Conservation (phyloP, 495 filamentous ascomycete genomes). For the Darksidea phi region DNA sequence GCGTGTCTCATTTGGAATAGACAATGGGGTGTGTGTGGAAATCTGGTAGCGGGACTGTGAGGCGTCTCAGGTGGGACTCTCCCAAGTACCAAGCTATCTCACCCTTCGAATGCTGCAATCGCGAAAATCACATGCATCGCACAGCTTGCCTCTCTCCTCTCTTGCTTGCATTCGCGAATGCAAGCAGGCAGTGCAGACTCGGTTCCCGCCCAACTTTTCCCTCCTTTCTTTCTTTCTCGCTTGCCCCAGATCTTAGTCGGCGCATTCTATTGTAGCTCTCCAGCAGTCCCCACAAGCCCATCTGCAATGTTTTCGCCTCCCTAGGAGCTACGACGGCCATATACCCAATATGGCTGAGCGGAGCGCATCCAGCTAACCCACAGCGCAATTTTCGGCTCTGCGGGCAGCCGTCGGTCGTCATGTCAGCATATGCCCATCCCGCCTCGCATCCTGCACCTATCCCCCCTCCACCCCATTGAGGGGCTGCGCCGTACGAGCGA, state of each 20-base stretch:
- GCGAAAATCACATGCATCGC: neutral
- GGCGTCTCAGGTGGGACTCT: constrained; percentile 14
- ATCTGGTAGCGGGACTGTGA: constrained; percentile 20
- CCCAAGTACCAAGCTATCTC: constrained; percentile 13
- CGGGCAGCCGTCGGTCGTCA: neutral
- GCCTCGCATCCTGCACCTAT: neutral
- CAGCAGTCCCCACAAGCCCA: neutral
- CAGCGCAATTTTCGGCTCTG: constrained; percentile 7
- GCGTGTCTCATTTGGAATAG: neutral
- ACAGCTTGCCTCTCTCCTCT: no score
- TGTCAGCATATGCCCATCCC: neutral
- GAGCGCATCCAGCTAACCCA: neutral
- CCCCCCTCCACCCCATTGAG: neutral
- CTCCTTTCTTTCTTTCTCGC: no score
- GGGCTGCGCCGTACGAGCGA: no score
- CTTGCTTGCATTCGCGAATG: no score
- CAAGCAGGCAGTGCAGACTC: no score
- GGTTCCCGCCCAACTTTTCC: no score
- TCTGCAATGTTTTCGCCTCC: neutral
- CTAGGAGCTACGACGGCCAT: neutral
- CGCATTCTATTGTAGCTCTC: no score
- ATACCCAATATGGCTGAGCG: neutral
- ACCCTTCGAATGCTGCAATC: constrained; percentile 2
- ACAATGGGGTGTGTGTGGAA: neutral
- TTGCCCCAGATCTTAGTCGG: neutral